Percentiles rank a stretch among this genome's conserved stretches.
Conservation (phyloP, 768 basidiomycete genomes). For the Mycena floridula region DNA sequence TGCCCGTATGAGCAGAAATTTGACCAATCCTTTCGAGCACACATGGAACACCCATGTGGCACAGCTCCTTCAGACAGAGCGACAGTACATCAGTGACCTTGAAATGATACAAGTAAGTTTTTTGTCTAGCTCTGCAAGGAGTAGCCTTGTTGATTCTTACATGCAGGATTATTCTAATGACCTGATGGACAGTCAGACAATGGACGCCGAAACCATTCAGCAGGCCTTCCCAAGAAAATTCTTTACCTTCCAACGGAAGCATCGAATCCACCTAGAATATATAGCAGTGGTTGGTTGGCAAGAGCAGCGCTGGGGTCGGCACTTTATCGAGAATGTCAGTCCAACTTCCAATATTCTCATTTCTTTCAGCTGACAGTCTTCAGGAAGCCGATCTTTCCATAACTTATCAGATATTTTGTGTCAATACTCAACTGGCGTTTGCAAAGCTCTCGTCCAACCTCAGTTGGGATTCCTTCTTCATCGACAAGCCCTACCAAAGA, state of each 20-base stretch:
- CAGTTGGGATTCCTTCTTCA: too few relatives aligned
- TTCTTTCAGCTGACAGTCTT: background rate
- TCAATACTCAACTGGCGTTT: conserved; percentile 1
- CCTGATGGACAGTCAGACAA: background rate
- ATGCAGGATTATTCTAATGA: background rate
- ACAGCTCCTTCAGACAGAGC: conserved; percentile 2
- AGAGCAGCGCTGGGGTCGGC: conserved; percentile 7
- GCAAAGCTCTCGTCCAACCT: too few relatives aligned
- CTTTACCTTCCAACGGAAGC: conserved; percentile 6
- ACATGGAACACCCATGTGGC: conserved; percentile 1
- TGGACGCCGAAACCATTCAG: background rate
- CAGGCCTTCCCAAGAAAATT: conserved; percentile 5
- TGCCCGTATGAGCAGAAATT: background rate
- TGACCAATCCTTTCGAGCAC: background rate
- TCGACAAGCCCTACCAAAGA: conserved; percentile 1
- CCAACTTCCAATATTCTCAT: background rate
- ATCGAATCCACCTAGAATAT: conserved; percentile 4
- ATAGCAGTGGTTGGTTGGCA: conserved; percentile 1
- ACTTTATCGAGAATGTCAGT: conserved; percentile 4
- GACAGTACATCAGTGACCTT: background rate
- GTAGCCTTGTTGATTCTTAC: background rate
- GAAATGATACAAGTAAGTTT: conserved; percentile 3
- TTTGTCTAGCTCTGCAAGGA: too few relatives aligned
- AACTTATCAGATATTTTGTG: conserved; percentile 5
- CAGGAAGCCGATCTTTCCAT: conserved; percentile 5